Evolutionary conservation across 805 yeast genomes (phyloP), one percentile per base, ranked within the genome.

Genomic region (Saccharomyces eubayanus): DNA sequence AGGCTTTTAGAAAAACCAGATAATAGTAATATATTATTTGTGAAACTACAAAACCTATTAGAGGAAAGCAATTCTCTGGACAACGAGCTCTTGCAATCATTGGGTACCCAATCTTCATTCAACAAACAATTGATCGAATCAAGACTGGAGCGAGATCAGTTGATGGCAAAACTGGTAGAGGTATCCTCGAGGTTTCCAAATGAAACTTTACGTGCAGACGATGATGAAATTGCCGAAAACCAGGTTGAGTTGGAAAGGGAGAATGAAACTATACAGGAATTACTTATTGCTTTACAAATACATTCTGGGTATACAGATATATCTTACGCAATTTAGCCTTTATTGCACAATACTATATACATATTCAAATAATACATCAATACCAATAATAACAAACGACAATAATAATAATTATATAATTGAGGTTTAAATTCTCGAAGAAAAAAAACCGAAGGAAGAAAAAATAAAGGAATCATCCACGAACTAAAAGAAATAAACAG

Each of bases 201-300:
- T 11, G 31, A 31, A 27, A 24, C 31, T 16, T 21, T n/a, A 6
- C 28, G 27, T 20, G 31, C 45, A 28, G 51, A 52, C 29, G 49
- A 43, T n/a, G 43, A 41, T 16, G 24, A 36, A 16, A 31, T 31
- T 47, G 46, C 10, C 10, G 30, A 28, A 12, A 12, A 47, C 6
- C 53, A 51, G 1, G 43, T 48, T n/a, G 31, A 14, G 28, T 8
- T 49, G 21, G 51, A 28, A 6, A 49, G 53, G 5, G 59, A 62
- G 31, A 63, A 61, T 29, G 59, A 58, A 27, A 53, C 56, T 0
- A 49, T 63, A 5, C 52, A 54, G 29, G 58, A 63, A 46, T 46
- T 63, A 10, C 49, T 63, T 6, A 30, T 57, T 14, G 66, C 66
- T 8, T 49, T 63, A 28, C 55, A 62, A 50, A 51, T 62, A 4